Evolutionary conservation across 768 basidiomycete species (phyloP).

Genomic region (Russula foetens): DNA sequence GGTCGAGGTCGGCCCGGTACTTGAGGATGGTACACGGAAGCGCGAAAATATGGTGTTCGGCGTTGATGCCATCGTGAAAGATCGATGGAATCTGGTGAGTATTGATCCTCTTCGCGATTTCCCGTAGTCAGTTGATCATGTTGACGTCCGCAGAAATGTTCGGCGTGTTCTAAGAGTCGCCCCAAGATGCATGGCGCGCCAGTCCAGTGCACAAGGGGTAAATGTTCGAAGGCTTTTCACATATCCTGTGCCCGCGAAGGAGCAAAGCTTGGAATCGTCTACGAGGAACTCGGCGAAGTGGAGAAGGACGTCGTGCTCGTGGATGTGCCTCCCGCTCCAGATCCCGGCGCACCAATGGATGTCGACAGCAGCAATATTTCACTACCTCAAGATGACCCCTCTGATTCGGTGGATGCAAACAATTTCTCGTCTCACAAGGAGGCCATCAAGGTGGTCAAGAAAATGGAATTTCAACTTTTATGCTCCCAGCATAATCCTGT

Average conservation of each 20-base stretch:
- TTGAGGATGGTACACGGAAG: constrained; percentile 27
- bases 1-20: constrained; percentile 32
- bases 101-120: background rate
- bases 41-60: constrained; percentile 65
- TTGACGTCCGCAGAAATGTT: constrained; percentile 67
- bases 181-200: constrained; percentile 68
- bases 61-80: constrained; percentile 81
- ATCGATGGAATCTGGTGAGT: constrained; percentile 86
- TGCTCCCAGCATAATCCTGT: constrained; percentile 92
- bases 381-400: background rate
- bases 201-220: constrained; percentile 91
- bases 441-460: constrained; percentile 58
- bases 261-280: constrained; percentile 44
- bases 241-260: constrained; percentile 78
- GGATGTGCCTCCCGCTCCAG: constrained; percentile 26
- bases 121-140: background rate
- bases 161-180: constrained; percentile 64
- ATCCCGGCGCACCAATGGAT: constrained; percentile 26
- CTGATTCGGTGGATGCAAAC: constrained; percentile 13
- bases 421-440: constrained; percentile 26
- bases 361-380: constrained; percentile 21
- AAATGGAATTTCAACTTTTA: constrained; percentile 64
- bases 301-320: constrained; percentile 76
- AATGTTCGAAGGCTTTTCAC: constrained; percentile 90
- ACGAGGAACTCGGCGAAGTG: constrained; percentile 54